phyloP scores from a whole-genome alignment of 78 protist genomes.

The Dictyostelium purpureum region DNA sequence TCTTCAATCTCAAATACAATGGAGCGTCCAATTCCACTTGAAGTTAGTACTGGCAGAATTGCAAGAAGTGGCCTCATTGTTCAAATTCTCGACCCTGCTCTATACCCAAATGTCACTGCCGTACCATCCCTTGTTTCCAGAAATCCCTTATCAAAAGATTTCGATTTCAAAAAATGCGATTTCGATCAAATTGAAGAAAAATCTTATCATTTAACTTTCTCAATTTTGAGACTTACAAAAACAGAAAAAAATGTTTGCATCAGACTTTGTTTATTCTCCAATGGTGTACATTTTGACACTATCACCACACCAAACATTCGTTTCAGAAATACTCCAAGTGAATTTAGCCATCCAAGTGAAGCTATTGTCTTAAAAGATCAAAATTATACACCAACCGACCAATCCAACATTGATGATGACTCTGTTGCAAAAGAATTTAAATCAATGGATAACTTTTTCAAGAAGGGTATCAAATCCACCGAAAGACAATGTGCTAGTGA shows the following conservation, averaged over 20 bases:
- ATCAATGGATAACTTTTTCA: neutral
- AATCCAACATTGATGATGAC: too few species aligned
- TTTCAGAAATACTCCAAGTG: slow-evolving; percentile 6
- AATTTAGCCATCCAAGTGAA: neutral
- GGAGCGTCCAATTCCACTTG: neutral
- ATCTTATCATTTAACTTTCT: neutral
- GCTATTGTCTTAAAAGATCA: neutral
- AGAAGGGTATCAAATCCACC: neutral
- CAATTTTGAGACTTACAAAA: neutral
- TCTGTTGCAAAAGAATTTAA: neutral
- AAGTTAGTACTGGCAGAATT: neutral
- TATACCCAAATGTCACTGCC: neutral
- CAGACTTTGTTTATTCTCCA: neutral
- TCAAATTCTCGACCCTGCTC: neutral
- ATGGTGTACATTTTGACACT: neutral
- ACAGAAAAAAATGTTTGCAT: neutral
- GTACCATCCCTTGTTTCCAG: neutral
- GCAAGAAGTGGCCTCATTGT: neutral
- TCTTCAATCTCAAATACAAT: neutral
- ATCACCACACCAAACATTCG: neutral
- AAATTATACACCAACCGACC: too few species aligned
- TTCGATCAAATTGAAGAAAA: too few species aligned
- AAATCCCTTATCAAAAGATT: neutral
- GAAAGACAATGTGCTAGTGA: neutral
- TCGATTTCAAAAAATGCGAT: neutral